Conservation (phyloP, 164 flowering plant species). For the Magnolia sinica region DNA sequence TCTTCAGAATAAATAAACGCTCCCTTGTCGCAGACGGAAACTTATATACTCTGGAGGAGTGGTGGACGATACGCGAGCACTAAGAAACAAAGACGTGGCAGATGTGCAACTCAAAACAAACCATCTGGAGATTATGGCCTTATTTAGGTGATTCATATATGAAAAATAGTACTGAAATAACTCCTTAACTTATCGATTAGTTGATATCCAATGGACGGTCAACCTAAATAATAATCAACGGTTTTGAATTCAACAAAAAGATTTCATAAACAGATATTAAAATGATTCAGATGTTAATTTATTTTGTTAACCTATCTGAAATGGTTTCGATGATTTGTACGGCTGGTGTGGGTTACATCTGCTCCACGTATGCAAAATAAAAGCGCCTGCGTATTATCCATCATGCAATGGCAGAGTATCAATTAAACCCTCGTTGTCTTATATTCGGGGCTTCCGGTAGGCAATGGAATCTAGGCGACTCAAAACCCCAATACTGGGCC, state of each 20-base stretch:
- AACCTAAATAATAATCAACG: neutral
- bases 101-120: neutral
- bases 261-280: too few relatives aligned
- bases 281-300: too few relatives aligned
- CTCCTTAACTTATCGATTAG: too few relatives aligned
- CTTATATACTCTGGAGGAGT: neutral
- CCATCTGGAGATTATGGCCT: neutral
- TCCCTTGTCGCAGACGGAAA: neutral
- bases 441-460: neutral
- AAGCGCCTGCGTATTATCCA: too few relatives aligned
- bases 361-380: too few relatives aligned
- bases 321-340: too few relatives aligned
- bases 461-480: neutral
- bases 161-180: too few relatives aligned
- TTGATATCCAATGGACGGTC: neutral
- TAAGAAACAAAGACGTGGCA: too few relatives aligned
- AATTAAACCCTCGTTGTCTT: neutral
- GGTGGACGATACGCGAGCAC: too few relatives aligned
- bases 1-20: neutral
- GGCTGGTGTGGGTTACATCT: too few relatives aligned
- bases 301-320: too few relatives aligned
- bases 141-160: neutral
- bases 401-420: too few relatives aligned
- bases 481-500: neutral
- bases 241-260: neutral